phyloP scores from a whole-genome alignment of 208 protist species.

The Acanthamoeba royreba region DNA sequence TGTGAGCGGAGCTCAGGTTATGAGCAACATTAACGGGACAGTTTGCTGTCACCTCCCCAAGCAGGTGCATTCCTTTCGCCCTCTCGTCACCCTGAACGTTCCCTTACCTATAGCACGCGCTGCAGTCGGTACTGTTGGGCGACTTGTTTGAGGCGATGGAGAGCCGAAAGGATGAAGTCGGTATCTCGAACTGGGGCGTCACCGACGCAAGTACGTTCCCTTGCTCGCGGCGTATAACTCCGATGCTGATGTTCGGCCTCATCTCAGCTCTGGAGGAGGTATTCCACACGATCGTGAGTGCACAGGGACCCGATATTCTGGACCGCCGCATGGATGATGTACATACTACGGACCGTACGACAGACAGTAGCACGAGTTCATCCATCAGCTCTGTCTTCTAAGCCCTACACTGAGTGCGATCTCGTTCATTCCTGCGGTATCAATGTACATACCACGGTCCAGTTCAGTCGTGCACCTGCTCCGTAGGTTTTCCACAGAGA shows the following conservation, averaged over 20 bases:
- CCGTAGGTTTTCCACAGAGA: too few species aligned
- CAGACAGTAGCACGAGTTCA: too few species aligned
- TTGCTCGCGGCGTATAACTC: background rate
- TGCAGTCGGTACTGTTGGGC: background rate
- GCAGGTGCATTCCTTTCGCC: background rate
- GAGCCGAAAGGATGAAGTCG: background rate
- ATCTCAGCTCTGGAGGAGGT: constrained; percentile 14
- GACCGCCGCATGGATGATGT: too few species aligned
- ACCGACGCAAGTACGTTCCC: constrained; percentile 37
- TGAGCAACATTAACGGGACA: background rate
- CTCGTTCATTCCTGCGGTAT: too few species aligned
- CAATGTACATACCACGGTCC: too few species aligned
- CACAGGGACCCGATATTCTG: too few species aligned
- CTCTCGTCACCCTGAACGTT: background rate
- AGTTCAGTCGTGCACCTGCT: too few species aligned
- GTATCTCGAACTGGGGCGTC: constrained; percentile 55
- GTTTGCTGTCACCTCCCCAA: background rate
- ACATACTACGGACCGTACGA: too few species aligned
- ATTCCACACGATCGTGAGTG: constrained; percentile 25
- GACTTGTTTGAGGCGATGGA: constrained; percentile 11
- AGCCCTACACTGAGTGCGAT: too few species aligned
- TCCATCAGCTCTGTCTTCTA: too few species aligned
- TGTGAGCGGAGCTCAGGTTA: background rate
- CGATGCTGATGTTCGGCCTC: background rate
- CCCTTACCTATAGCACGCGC: too few species aligned